A percentile compares a stretch with the other conserved stretches of the same genome.
Conservation (phyloP, 2,329 filamentous ascomycete species). For the Colletotrichum filicis region DNA sequence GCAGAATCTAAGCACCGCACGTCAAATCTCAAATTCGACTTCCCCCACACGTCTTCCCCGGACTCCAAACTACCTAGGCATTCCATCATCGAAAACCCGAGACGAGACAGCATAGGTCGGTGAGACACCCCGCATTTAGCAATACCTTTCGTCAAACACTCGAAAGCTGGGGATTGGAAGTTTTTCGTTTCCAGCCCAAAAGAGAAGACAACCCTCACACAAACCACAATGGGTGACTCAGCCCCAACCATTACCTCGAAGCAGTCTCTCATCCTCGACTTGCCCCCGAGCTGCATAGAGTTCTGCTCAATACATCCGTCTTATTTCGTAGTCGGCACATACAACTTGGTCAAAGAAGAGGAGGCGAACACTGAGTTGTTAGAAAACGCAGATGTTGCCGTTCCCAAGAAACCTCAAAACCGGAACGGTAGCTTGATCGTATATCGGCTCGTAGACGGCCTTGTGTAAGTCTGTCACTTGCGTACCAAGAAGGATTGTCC, state of each 20-base stretch:
- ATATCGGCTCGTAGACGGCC: constrained; percentile 63
- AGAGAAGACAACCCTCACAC: neutral
- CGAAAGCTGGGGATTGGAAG: neutral
- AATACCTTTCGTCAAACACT: neutral
- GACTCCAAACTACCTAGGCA: neutral
- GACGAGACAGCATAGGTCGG: neutral
- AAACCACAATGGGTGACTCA: neutral
- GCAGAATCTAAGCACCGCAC: neutral
- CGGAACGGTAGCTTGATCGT: constrained; percentile 81
- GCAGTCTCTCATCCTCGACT: constrained; percentile 65
- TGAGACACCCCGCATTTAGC: neutral
- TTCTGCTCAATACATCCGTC: constrained; percentile 72
- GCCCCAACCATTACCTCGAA: constrained; percentile 51
- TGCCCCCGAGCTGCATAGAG: constrained; percentile 82
- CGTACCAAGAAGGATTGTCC: neutral
- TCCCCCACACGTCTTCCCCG: constrained; percentile 13
- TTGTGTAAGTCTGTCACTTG: constrained; percentile 62
- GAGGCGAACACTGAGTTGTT: neutral
- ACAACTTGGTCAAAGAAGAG: constrained; percentile 72
- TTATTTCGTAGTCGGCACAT: constrained; percentile 85
- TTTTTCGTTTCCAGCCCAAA: neutral
- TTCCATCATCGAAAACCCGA: neutral
- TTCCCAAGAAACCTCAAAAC: constrained; percentile 60
- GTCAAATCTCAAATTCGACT: constrained; percentile 14
- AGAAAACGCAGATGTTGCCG: neutral